phyloP scores from a whole-genome alignment of 345 rosid genomes.

The Hypericum perforatum region DNA sequence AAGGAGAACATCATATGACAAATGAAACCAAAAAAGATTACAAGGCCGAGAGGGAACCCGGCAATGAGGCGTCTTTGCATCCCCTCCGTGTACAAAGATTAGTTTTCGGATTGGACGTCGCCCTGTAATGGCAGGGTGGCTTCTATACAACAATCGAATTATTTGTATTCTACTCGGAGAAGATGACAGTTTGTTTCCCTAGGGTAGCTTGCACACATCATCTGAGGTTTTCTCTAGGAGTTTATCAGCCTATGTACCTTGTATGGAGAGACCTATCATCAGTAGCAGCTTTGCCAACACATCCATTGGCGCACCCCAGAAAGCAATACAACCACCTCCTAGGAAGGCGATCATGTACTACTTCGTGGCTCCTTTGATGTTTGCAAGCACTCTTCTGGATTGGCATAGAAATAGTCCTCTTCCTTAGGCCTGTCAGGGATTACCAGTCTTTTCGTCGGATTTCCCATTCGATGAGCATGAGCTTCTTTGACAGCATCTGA shows the following conservation, averaged over 20 bases:
- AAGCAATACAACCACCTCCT: constrained; percentile 12
- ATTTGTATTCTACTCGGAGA: constrained; percentile 22
- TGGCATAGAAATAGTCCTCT: constrained; percentile 90
- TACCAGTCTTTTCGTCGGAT: constrained; percentile 46
- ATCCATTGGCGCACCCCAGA: constrained; percentile 7
- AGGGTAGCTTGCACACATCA: constrained; percentile 12
- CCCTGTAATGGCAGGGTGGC: constrained; percentile 33
- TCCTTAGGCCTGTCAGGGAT: constrained; percentile 79
- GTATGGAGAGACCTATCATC: constrained; percentile 10
- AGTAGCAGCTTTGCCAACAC: constrained; percentile 20
- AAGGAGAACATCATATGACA: not conserved
- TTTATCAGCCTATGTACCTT: constrained; percentile 7
- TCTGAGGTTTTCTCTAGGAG: constrained; percentile 12
- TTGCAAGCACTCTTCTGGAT: constrained; percentile 86
- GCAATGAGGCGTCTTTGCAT: constrained; percentile 25
- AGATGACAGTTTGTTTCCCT: constrained; percentile 5
- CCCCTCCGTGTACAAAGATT: constrained; percentile 23
- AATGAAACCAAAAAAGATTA: constrained; percentile 4
- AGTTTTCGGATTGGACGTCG: constrained; percentile 13
- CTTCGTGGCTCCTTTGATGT: constrained; percentile 31
- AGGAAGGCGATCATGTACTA: constrained; percentile 20
- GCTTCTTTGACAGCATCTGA: constrained; percentile 60
- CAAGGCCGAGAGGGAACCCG: constrained; percentile 21
- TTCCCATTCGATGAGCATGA: constrained; percentile 66
- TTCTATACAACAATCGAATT: constrained; percentile 33